Conservation (phyloP, 2,329 filamentous ascomycete genomes). For the Aspergillus pseudoterreus region DNA sequence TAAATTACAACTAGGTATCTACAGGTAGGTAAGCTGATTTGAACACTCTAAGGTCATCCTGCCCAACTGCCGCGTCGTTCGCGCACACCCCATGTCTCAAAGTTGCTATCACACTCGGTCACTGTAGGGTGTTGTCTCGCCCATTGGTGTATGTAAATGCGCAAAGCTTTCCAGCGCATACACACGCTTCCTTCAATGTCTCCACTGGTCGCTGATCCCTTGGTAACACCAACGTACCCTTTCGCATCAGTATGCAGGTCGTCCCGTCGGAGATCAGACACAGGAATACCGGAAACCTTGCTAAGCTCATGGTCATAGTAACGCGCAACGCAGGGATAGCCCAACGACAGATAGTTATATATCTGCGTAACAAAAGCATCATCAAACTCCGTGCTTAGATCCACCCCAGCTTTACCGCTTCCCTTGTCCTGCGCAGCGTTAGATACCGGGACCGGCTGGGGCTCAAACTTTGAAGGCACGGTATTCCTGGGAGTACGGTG, state of each 20-base stretch:
- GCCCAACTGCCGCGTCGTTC: conserved; percentile 65
- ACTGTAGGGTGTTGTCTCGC: conserved; percentile 79
- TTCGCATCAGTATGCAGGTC: conserved; percentile 63
- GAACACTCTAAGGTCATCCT: conserved; percentile 4
- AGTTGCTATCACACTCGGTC: conserved; percentile 50
- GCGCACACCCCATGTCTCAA: conserved; percentile 63
- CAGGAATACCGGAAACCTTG: conserved; percentile 68
- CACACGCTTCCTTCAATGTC: conserved; percentile 50
- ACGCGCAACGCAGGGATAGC: conserved; percentile 81
- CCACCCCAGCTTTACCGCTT: conserved; percentile 37
- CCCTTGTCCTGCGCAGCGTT: conserved; percentile 15
- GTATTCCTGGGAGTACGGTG: no score
- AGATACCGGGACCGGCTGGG: conserved; percentile 1
- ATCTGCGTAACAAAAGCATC: conserved; percentile 90
- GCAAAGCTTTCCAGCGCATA: conserved; percentile 78
- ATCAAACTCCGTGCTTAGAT: conserved; percentile 64
- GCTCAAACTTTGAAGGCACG: no score
- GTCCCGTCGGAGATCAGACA: conserved; percentile 67
- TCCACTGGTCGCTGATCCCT: conserved; percentile 43
- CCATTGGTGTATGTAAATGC: conserved; percentile 84
- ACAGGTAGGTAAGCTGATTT: background rate
- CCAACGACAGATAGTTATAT: conserved; percentile 92
- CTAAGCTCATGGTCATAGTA: conserved; percentile 81
- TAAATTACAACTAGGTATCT: no score
- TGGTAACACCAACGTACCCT: conserved; percentile 64